These are phyloP conservation scores for Clitoria ternatea DNA, from an alignment of 306 rosid genomes.

Conservation along the genomic window DNA sequence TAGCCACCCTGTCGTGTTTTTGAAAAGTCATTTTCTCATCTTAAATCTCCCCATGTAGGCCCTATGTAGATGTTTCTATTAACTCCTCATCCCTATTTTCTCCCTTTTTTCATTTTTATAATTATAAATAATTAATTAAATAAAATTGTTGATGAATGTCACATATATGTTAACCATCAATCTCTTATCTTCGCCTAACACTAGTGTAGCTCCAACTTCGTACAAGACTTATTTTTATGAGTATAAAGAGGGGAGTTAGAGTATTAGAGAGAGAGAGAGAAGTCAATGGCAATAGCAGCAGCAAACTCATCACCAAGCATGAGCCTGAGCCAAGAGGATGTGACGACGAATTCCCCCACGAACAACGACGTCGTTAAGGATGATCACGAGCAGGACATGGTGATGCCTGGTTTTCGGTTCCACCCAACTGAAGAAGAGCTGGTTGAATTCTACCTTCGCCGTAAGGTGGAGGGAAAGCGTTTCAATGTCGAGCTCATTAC, in stretches of 20 bases:
- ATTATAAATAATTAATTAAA: not conserved
- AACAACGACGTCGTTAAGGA: conserved; percentile 27
- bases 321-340: conserved; percentile 50
- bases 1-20: conserved; percentile 75
- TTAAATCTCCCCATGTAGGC: conserved; percentile 55
- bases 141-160: not conserved
- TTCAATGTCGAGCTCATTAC: conserved; percentile 98
- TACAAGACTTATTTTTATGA: conserved; percentile 15
- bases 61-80: conserved; percentile 82
- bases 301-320: conserved; percentile 34
- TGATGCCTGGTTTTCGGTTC: conserved; percentile 97
- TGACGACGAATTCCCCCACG: conserved; percentile 4
- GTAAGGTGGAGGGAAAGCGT: conserved; percentile 99
- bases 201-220: conserved; percentile 23
- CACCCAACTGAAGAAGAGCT: conserved; percentile 98
- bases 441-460: conserved; percentile 99
- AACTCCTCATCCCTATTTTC: conserved; percentile 28
- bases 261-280: no score
- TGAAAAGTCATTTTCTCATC: conserved; percentile 73
- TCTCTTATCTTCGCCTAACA: conserved; percentile 37
- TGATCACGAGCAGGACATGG: conserved; percentile 85
- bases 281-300: conserved; percentile 76
- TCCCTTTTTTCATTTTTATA: not conserved
- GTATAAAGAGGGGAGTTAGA: conserved; percentile 30
- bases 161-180: conserved; percentile 22